Percentiles rank a stretch among this genome's conserved stretches.
Conservation (phyloP, 192 early-diverging fungal species). For the Phycomyces nitens region DNA sequence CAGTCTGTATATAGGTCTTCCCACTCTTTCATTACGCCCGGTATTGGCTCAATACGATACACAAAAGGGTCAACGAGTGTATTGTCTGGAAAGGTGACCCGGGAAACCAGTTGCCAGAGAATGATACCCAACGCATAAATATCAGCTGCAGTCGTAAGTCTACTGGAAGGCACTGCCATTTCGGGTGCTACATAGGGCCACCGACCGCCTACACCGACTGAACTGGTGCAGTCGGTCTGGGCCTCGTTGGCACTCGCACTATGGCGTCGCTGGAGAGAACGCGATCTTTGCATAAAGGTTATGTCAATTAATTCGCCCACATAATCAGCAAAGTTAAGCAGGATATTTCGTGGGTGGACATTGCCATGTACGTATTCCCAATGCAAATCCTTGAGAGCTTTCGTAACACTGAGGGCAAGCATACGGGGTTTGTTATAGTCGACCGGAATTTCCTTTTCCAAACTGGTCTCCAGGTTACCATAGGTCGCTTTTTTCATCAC, state of each 20-base stretch:
- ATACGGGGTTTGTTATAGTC: constrained; percentile 15
- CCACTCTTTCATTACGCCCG: constrained; percentile 28
- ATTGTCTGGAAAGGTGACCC: constrained; percentile 31
- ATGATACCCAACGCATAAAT: constrained; percentile 30
- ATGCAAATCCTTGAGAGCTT: constrained; percentile 28
- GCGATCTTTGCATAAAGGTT: constrained; percentile 22
- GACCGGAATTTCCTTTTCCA: constrained; percentile 15
- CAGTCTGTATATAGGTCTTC: constrained; percentile 16
- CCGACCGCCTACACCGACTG: constrained; percentile 13
- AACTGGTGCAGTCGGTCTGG: neutral
- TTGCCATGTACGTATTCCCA: constrained; percentile 31
- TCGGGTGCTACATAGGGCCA: constrained; percentile 31
- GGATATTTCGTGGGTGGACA: constrained; percentile 27
- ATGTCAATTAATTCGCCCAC: constrained; percentile 22
- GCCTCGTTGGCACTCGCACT: neutral
- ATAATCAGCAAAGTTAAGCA: constrained; percentile 22
- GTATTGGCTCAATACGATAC: constrained; percentile 28
- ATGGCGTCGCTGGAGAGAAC: neutral
- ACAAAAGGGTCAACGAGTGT: constrained; percentile 20
- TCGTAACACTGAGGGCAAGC: constrained; percentile 19
- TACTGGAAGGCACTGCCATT: neutral
- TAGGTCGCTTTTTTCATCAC: constrained; percentile 27
- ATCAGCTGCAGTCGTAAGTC: constrained; percentile 21
- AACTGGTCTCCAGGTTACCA: constrained; percentile 24
- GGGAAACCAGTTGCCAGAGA: constrained; percentile 29